A percentile compares a stretch with the other conserved stretches of the same genome.
Conservation (phyloP, 208 protist species). For the Wallacemonas sp. region DNA sequence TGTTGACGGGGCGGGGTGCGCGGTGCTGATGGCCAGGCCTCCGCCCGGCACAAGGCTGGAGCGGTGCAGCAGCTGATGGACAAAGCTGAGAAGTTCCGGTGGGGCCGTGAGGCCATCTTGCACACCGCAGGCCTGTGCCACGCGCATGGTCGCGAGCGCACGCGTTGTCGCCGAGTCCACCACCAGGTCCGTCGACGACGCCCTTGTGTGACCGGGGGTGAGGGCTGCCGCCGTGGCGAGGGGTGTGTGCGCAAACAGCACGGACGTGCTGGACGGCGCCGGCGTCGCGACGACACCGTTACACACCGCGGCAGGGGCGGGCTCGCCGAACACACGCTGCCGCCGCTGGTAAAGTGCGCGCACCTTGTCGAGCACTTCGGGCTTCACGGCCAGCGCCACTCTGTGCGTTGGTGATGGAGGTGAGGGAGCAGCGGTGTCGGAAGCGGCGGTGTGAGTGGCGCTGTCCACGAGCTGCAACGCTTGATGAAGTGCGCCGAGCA, state of each 20-base stretch:
- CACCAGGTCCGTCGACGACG: not conserved
- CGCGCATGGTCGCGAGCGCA: not conserved
- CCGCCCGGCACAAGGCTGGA: slow-evolving; percentile 1
- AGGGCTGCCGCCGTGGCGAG: not conserved
- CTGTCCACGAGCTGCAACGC: slow-evolving; percentile 18
- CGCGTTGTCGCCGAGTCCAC: not conserved
- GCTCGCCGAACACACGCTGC: slow-evolving; percentile 43
- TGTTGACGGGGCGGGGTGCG: not conserved
- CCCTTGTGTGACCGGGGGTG: not conserved
- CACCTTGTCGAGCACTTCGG: slow-evolving; percentile 11
- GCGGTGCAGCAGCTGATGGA: not conserved
- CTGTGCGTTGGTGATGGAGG: slow-evolving; percentile 6
- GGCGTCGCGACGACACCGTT: too few species aligned
- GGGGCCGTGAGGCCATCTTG: not conserved
- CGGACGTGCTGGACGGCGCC: too few species aligned
- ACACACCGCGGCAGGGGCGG: not conserved
- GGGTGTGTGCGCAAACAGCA: not conserved
- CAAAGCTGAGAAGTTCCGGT: not conserved
- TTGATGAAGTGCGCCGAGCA: slow-evolving; percentile 69
- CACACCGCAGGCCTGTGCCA: not conserved
- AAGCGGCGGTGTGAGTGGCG: slow-evolving; percentile 9
- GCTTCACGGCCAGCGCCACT: not conserved
- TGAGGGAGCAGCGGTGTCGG: slow-evolving; percentile 14
- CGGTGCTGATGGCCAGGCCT: not conserved
- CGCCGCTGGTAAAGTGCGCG: slow-evolving; percentile 27